Percentiles rank a stretch among this genome's conserved stretches.
Conservation (phyloP, 208 protist genomes). For the Crithidia fasciculata region DNA sequence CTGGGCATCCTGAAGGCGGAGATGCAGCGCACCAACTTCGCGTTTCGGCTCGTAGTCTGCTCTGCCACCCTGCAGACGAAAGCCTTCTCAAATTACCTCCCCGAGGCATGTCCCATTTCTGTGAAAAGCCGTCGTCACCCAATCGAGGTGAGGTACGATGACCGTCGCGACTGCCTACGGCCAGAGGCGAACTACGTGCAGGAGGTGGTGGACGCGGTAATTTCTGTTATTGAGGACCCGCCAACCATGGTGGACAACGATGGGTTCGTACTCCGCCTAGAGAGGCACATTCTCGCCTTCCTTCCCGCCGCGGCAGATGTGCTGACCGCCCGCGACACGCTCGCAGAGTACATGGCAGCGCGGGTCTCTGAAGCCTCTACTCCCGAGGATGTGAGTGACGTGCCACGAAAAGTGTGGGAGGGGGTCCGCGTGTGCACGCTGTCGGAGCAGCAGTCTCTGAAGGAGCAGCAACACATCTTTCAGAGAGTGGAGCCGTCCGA, state of each 20-base stretch:
- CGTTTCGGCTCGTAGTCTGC: slow-evolving; percentile 92
- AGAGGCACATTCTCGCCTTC: slow-evolving; percentile 64
- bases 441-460: slow-evolving; percentile 42
- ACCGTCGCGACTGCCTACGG: slow-evolving; percentile 15
- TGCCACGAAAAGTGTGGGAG: not conserved
- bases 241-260: not conserved
- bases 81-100: slow-evolving; percentile 95
- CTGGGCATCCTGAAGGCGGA: slow-evolving; percentile 95
- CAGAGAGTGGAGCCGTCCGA: not conserved
- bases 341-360: not conserved
- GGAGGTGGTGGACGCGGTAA: slow-evolving; percentile 39
- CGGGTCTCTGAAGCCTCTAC: not conserved
- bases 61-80: slow-evolving; percentile 94
- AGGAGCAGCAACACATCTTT: slow-evolving; percentile 49
- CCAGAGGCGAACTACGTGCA: slow-evolving; percentile 86
- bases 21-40: slow-evolving; percentile 81
- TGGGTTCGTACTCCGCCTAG: too few species aligned
- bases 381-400: not conserved
- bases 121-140: slow-evolving; percentile 93
- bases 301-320: slow-evolving; percentile 60
- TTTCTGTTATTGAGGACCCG: slow-evolving; percentile 42
- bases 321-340: slow-evolving; percentile 21
- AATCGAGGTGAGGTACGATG: slow-evolving; percentile 54
- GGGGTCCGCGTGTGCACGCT: slow-evolving; percentile 34
- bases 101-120: slow-evolving; percentile 87